A percentile compares a stretch with the other conserved stretches of the same genome.
phyloP scores from a whole-genome alignment of 306 rosid species.

The Cajanus cajan region DNA sequence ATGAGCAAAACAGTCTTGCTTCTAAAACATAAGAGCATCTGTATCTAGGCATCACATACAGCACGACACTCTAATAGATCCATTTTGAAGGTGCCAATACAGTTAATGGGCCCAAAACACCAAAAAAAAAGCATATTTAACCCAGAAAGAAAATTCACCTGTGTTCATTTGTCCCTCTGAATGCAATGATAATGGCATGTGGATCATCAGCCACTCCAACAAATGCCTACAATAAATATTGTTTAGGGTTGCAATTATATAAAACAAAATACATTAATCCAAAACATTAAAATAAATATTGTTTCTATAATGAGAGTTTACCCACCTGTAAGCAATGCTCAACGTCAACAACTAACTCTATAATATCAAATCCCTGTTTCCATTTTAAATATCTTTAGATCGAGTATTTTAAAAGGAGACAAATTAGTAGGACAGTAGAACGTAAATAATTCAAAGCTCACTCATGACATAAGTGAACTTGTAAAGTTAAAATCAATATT shows the following conservation, averaged over 20 bases:
- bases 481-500: conserved; percentile 7
- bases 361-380: conserved; percentile 87
- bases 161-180: conserved; percentile 94
- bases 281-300: neutral
- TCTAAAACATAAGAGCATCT: conserved; percentile 12
- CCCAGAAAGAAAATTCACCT: conserved; percentile 48
- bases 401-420: conserved; percentile 14
- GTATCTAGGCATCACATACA: conserved; percentile 8
- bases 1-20: neutral
- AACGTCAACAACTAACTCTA: conserved; percentile 88
- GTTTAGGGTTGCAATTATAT: conserved; percentile 21
- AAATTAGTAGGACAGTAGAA: conserved; percentile 20
- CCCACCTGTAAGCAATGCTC: conserved; percentile 99
- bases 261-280: neutral
- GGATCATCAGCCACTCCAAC: conserved; percentile 88
- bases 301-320: conserved; percentile 22
- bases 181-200: conserved; percentile 78
- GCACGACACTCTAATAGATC: neutral
- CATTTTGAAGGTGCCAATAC: neutral
- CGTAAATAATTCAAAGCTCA: conserved; percentile 15
- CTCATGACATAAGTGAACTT: conserved; percentile 16
- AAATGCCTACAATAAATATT: conserved; percentile 60
- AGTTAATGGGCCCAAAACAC: neutral
- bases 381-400: conserved; percentile 35
- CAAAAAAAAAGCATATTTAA: neutral